Evolutionary conservation across 148 eudicot species (phyloP).

Genomic region (Fagopyrum tataricum): DNA sequence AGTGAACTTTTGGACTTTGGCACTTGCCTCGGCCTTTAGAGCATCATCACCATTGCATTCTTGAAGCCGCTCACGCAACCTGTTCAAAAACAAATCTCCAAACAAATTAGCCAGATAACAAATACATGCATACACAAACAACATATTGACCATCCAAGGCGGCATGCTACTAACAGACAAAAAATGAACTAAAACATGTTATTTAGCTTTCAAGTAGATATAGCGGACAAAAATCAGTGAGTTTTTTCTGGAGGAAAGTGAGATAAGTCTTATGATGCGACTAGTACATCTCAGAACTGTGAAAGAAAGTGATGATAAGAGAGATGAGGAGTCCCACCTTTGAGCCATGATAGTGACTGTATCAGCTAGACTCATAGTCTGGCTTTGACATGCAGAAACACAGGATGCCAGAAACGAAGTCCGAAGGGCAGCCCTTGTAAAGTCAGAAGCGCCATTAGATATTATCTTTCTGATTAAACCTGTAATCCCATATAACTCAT

Average conservation of each 20-base stretch:
- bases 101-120: not conserved
- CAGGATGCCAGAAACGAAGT: slow-evolving; percentile 97
- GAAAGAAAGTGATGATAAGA: not conserved
- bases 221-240: not conserved
- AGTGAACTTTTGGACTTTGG: slow-evolving; percentile 94
- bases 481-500: slow-evolving; percentile 62
- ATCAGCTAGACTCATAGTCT: slow-evolving; percentile 87
- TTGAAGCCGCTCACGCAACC: slow-evolving; percentile 90
- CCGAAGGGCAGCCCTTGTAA: slow-evolving; percentile 93
- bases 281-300: not conserved
- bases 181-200: not conserved
- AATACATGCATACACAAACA: not conserved
- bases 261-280: not conserved
- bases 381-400: slow-evolving; percentile 96
- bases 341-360: slow-evolving; percentile 91
- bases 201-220: not conserved
- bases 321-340: slow-evolving; percentile 35
- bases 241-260: not conserved
- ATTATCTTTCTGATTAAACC: slow-evolving; percentile 66
- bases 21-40: slow-evolving; percentile 95
- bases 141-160: not conserved
- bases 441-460: slow-evolving; percentile 80
- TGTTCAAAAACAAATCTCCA: slow-evolving; percentile 17
- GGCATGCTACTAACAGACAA: not conserved
- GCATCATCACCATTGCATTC: slow-evolving; percentile 97